Base-by-base conservation (phyloP, 192 early-diverging fungal genomes). In the Piromyces sp. region DNA sequence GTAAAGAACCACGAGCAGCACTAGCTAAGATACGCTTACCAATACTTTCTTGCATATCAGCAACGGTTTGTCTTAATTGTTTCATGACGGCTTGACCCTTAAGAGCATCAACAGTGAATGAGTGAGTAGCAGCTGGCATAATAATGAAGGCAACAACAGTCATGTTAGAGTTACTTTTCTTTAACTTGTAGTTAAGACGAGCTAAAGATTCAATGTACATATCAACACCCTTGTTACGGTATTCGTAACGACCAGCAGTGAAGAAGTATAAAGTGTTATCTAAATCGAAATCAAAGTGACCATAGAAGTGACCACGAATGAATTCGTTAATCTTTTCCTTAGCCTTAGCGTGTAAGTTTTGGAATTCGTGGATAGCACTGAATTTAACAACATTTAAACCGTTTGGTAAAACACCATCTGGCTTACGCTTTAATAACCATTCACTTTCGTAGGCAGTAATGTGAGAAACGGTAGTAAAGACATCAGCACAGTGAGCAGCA, bases 241-340 rank as follows among this genome's bases (percentile, higher is more conserved):
- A 98, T 86, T 98, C 96, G 84, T 96, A 97, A 79, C 96, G 92
- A 15, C 97, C 97, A 42, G 97, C 95, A 0, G 95, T 98, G 87
- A 98, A 98, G 83, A 97, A 95, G 87, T 98, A 98, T 30, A 98
- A 87, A 4, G 97, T 98, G 83, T 96, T 96, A 81, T 97, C 96
- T 30, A 98, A 89, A 84, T 97, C 95, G 88, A 97, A 97, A 86
- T 96, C 93, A 85, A 94, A 96, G 87, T 98, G 95, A 12, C 97
- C 97, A 88, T 96, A 97, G 83, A 98, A 98, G 86, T 98, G 97
- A 30, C 97, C 97, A 58, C 95, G 93, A 38, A 97, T 94, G 91
- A 98, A 98, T 85, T 96, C 93, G 87, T 96, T 91, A 87, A 97
- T 98, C 83, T 94, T 94, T 79, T 96, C 95, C 86, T 98, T 98